phyloP scores from a whole-genome alignment of 2,329 filamentous ascomycete genomes.

The Hirsutella rhossiliensis region DNA sequence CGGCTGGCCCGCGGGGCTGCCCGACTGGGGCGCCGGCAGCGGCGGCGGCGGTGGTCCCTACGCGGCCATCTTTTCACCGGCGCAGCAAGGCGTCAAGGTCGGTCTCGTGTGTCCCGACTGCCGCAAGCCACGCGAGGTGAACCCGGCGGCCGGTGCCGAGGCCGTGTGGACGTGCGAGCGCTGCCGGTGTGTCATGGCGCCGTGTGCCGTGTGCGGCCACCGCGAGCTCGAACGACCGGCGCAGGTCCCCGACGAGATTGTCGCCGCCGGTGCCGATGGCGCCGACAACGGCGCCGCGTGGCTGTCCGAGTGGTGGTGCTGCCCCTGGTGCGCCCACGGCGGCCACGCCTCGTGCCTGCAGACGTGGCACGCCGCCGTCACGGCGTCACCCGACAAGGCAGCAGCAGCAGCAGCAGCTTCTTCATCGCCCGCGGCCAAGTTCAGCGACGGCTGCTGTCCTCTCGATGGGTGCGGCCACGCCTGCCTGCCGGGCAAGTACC shows the following conservation, averaged over 20 bases:
- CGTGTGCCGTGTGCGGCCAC: conserved; percentile 48
- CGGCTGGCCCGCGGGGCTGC: conserved; percentile 41
- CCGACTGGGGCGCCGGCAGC: conserved; percentile 36
- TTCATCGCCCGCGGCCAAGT: conserved; percentile 12
- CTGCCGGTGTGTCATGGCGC: conserved; percentile 38
- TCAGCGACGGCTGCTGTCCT: conserved; percentile 47
- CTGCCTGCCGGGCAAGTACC: conserved; percentile 46
- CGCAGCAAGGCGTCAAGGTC: conserved; percentile 42
- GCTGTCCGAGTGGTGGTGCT: conserved; percentile 48
- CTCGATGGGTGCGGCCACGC: conserved; percentile 54
- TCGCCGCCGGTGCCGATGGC: conserved; percentile 11
- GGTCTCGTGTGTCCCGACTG: conserved; percentile 44
- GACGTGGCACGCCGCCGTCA: conserved; percentile 39
- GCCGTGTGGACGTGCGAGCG: conserved; percentile 47
- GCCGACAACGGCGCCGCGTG: conserved; percentile 7
- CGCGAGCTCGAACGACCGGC: conserved; percentile 34
- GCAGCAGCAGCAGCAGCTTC: conserved; percentile 2
- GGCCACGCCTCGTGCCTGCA: conserved; percentile 49
- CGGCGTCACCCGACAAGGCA: conserved; percentile 8
- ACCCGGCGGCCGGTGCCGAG: conserved; percentile 28
- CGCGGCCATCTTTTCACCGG: conserved; percentile 36
- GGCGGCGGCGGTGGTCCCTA: conserved; percentile 19
- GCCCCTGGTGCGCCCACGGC: conserved; percentile 49
- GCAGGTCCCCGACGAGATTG: conserved; percentile 18
- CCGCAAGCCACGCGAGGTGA: conserved; percentile 42